These are phyloP conservation scores for Chlamydomonas sphaeroides DNA, from an alignment of 139 green algal species.

Conservation along the genomic window DNA sequence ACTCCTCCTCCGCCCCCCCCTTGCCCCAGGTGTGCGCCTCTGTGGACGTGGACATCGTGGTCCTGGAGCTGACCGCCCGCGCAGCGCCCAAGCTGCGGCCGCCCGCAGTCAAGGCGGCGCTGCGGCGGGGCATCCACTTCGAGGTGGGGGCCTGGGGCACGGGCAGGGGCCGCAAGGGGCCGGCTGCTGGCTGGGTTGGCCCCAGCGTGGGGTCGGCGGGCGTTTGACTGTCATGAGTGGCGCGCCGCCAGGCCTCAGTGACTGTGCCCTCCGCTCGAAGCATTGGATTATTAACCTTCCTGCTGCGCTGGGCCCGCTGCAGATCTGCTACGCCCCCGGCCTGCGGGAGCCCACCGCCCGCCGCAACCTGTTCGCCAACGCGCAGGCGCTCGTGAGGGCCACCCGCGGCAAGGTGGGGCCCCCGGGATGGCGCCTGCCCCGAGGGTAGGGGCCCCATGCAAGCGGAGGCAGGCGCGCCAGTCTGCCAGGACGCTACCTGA, in stretches of 20 bases:
- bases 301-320: neutral
- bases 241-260: too few relatives aligned
- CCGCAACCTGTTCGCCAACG: conserved; percentile 68
- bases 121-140: conserved; percentile 70
- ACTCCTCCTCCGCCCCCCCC: too few relatives aligned
- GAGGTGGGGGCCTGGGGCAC: conserved; percentile 57
- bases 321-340: conserved; percentile 57
- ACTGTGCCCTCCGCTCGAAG: too few relatives aligned
- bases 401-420: conserved; percentile 41
- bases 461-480: too few relatives aligned
- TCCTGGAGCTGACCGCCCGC: conserved; percentile 60
- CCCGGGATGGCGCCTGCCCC: too few relatives aligned
- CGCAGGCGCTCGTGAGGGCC: conserved; percentile 56
- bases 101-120: conserved; percentile 48
- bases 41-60: conserved; percentile 73
- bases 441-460: too few relatives aligned
- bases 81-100: conserved; percentile 58
- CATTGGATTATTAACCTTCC: too few relatives aligned
- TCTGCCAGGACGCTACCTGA: too few relatives aligned
- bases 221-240: too few relatives aligned
- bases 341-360: conserved; percentile 52
- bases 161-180: too few relatives aligned
- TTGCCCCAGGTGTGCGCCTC: conserved; percentile 56
- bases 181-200: too few relatives aligned
- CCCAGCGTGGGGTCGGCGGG: too few relatives aligned